phyloP scores from a whole-genome alignment of 106 monocot species.

The Triglochin maritima region DNA sequence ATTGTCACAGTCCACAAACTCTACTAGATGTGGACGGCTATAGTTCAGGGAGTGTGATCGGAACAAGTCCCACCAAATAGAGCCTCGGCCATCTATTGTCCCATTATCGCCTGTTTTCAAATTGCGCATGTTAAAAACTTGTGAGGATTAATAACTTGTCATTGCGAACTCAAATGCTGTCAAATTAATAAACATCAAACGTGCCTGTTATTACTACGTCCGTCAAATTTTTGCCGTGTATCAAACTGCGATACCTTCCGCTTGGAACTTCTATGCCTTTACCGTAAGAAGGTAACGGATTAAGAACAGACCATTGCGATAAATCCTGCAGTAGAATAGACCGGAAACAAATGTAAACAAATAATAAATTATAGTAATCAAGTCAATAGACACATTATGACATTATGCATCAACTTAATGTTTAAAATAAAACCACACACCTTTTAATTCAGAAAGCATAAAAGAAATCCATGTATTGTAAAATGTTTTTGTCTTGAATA shows the following conservation, averaged over 20 bases:
- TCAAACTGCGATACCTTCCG: conserved; percentile 64
- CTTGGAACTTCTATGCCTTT: conserved; percentile 54
- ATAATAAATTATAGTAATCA: neutral
- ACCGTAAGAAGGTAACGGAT: conserved; percentile 80
- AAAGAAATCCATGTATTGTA: too few species aligned
- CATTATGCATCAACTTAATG: neutral
- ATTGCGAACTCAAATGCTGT: neutral
- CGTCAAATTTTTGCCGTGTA: conserved; percentile 63
- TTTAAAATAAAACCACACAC: too few species aligned
- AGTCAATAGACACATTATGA: neutral
- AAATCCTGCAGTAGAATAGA: conserved; percentile 27
- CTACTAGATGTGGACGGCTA: conserved; percentile 65
- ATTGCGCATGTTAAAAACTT: neutral
- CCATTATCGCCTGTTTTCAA: conserved; percentile 48
- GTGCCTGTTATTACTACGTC: conserved; percentile 86
- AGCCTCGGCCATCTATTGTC: conserved; percentile 66
- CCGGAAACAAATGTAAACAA: neutral
- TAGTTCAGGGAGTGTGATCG: conserved; percentile 36
- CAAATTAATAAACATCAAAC: neutral
- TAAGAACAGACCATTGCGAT: conserved; percentile 53
- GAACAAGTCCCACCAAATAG: conserved; percentile 72
- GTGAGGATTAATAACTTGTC: neutral
- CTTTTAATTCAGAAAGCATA: too few species aligned
- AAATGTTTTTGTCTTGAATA: too few species aligned
- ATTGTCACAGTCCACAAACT: conserved; percentile 34